These are phyloP conservation scores for Ceratocystis variospora DNA, from an alignment of 2,329 filamentous ascomycete genomes.

Conservation along the genomic window DNA sequence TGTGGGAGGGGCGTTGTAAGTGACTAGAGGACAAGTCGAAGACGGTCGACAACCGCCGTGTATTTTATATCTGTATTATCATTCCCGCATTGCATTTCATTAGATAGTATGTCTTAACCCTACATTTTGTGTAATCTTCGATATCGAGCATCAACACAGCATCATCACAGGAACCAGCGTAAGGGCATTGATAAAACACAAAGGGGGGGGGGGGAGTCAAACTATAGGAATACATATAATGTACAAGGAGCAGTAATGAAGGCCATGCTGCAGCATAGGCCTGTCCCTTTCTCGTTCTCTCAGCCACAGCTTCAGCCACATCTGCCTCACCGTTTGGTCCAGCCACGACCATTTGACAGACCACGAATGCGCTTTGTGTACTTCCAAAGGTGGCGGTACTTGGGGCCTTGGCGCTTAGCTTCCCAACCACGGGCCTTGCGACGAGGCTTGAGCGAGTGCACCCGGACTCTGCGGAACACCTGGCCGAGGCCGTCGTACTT, in stretches of 20 bases:
- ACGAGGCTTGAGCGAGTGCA: slow-evolving; percentile 51
- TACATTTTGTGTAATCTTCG: background rate
- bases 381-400: slow-evolving; percentile 52
- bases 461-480: slow-evolving; percentile 69
- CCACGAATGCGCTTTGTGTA: slow-evolving; percentile 46
- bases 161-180: background rate
- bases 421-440: slow-evolving; percentile 52
- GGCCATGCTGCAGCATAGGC: background rate
- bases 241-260: slow-evolving; percentile 14
- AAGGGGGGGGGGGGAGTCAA: background rate
- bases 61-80: slow-evolving; percentile 3
- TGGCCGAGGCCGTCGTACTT: slow-evolving; percentile 63
- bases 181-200: background rate
- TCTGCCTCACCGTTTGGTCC: slow-evolving; percentile 28
- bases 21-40: background rate
- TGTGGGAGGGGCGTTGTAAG: slow-evolving; percentile 71
- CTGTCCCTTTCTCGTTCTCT: background rate
- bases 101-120: background rate
- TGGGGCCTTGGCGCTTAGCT: slow-evolving; percentile 49
- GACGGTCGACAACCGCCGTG: background rate
- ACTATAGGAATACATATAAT: slow-evolving; percentile 18
- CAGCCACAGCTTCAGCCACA: background rate
- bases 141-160: background rate
- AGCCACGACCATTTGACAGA: slow-evolving; percentile 31
- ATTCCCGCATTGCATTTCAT: background rate